phyloP scores from a whole-genome alignment of 139 green algal genomes.

The Tetraselmis striata region DNA sequence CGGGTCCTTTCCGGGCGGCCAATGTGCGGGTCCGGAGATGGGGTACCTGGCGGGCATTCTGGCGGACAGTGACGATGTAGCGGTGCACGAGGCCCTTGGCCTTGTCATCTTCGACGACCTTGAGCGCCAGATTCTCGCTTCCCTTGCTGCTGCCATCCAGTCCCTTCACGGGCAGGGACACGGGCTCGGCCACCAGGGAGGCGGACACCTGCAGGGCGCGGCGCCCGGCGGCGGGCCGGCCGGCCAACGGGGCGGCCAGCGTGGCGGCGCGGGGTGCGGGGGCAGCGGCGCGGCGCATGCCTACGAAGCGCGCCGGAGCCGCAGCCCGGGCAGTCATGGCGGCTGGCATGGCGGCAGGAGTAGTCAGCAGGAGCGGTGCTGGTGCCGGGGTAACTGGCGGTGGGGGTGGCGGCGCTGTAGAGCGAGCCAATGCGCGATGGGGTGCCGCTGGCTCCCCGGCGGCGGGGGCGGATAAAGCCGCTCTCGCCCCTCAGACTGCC shows the following conservation, averaged over 20 bases:
- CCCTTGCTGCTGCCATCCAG: slow-evolving; percentile 56
- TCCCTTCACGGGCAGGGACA: slow-evolving; percentile 47
- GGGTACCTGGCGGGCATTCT: slow-evolving; percentile 76
- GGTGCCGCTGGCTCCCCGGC: no score
- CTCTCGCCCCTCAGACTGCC: no score
- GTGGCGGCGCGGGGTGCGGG: no score
- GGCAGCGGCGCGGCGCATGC: background rate
- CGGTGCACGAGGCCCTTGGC: slow-evolving; percentile 87
- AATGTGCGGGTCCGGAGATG: no score
- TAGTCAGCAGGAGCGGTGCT: no score
- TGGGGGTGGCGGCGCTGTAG: no score
- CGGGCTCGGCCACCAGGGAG: slow-evolving; percentile 39
- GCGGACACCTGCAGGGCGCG: slow-evolving; percentile 33
- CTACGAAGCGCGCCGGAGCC: background rate
- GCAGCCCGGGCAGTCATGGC: background rate
- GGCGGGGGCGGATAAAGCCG: no score
- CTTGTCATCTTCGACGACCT: slow-evolving; percentile 58
- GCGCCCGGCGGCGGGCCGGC: no score
- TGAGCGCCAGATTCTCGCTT: slow-evolving; percentile 55
- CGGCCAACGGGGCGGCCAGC: background rate
- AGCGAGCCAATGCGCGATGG: no score
- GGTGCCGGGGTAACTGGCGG: no score
- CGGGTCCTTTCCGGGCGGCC: no score
- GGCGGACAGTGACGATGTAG: slow-evolving; percentile 75
- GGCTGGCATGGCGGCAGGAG: no score